These are phyloP conservation scores for Periconia digitata DNA, from an alignment of 2,329 filamentous ascomycete genomes.

Conservation along the genomic window DNA sequence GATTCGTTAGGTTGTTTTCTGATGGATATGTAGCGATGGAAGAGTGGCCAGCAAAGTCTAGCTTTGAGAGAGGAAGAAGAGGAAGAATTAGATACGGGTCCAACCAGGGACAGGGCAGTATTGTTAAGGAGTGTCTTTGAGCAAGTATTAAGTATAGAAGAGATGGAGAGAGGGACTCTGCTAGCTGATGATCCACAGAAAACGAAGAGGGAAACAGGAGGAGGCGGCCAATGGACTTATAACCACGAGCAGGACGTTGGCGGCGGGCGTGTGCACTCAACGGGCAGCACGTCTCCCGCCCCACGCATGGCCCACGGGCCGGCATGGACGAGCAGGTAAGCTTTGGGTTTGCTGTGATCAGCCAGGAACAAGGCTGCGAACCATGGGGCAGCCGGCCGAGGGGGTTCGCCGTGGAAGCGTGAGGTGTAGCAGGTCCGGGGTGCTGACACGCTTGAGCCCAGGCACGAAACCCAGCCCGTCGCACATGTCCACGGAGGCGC, in stretches of 20 bases:
- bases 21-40: conserved; percentile 22
- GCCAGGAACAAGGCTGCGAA: conserved; percentile 25
- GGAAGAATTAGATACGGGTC: conserved; percentile 40
- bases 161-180: conserved; percentile 34
- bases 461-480: conserved; percentile 39
- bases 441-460: conserved; percentile 37
- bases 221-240: conserved; percentile 43
- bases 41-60: conserved; percentile 42
- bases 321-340: conserved; percentile 33
- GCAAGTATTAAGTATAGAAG: conserved; percentile 37
- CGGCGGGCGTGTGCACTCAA: conserved; percentile 39
- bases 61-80: conserved; percentile 30
- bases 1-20: not conserved
- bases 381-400: conserved; percentile 31
- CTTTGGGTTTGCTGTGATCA: conserved; percentile 35
- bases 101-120: conserved; percentile 44
- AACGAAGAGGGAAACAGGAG: conserved; percentile 38
- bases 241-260: conserved; percentile 30
- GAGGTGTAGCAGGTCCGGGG: conserved; percentile 41
- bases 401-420: conserved; percentile 29
- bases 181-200: conserved; percentile 41
- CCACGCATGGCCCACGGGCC: conserved; percentile 32
- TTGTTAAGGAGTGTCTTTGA: conserved; percentile 36
- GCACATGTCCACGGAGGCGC: conserved; percentile 34
- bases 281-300: conserved; percentile 36